These are phyloP conservation scores for Hsuehochloa calcarea DNA, from an alignment of 176 grass and related monocot genomes.

Conservation along the genomic window DNA sequence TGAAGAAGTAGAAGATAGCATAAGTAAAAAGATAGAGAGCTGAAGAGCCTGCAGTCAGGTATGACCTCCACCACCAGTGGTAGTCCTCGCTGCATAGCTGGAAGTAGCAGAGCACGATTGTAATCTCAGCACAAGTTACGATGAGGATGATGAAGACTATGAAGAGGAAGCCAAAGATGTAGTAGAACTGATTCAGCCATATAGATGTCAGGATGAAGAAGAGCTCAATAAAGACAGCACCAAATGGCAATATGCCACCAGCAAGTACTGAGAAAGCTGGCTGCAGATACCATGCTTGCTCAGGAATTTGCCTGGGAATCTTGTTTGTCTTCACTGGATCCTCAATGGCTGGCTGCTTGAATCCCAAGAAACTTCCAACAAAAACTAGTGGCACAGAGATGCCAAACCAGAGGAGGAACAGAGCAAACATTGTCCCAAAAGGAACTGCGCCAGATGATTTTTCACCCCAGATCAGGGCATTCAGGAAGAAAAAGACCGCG, in stretches of 20 bases:
- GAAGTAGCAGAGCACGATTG: conserved; percentile 84
- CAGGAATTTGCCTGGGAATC: conserved; percentile 74
- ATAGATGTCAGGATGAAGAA: conserved; percentile 84
- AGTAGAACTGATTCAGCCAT: conserved; percentile 83
- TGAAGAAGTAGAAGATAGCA: conserved; percentile 79
- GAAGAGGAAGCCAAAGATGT: conserved; percentile 80
- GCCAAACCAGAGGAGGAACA: conserved; percentile 74
- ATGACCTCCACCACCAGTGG: conserved; percentile 83
- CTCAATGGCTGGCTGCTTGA: conserved; percentile 71
- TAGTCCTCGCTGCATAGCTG: conserved; percentile 82
- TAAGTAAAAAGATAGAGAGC: conserved; percentile 72
- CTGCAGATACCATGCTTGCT: conserved; percentile 74
- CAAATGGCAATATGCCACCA: conserved; percentile 73
- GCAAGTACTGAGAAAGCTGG: conserved; percentile 69
- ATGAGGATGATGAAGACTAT: conserved; percentile 74
- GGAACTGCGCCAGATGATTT: conserved; percentile 83
- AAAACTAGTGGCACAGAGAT: conserved; percentile 76
- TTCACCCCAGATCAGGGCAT: conserved; percentile 79
- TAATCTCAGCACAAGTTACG: conserved; percentile 69
- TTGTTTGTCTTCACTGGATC: conserved; percentile 79
- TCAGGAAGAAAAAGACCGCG: conserved; percentile 65
- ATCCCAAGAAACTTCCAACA: conserved; percentile 76
- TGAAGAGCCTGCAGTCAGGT: conserved; percentile 67
- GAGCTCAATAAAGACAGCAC: conserved; percentile 77
- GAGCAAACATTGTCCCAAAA: conserved; percentile 81